A percentile compares a stretch with the other conserved stretches of the same genome.
Evolutionary conservation across 2,329 filamentous ascomycete genomes (phyloP).

Genomic region (Pseudopithomyces chartarum): DNA sequence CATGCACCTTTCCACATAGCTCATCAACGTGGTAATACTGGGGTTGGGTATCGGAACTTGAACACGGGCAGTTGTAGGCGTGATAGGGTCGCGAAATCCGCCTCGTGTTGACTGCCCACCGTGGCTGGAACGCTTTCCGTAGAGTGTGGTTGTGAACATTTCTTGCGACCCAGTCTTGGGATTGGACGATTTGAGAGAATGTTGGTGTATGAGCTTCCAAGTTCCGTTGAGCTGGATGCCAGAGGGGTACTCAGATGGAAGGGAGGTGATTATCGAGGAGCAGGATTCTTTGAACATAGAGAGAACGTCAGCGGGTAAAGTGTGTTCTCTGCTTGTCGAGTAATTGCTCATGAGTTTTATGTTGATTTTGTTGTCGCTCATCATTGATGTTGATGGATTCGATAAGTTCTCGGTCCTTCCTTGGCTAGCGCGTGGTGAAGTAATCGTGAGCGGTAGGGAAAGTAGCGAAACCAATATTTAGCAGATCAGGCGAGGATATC

Average conservation of each 20-base stretch:
- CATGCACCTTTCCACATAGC: not conserved
- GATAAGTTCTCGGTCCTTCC: too few species aligned
- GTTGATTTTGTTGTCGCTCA: not conserved
- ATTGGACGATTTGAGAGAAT: not conserved
- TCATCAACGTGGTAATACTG: not conserved
- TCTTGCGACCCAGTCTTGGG: not conserved
- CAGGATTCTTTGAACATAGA: not conserved
- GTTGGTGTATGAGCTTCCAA: not conserved
- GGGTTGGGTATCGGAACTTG: not conserved
- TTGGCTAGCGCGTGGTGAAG: too few species aligned
- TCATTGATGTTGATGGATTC: too few species aligned
- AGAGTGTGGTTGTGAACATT: not conserved
- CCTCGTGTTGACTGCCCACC: constrained; percentile 10
- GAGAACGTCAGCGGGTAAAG: not conserved
- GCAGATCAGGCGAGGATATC: too few species aligned
- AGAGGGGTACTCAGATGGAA: not conserved
- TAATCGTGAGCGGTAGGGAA: too few species aligned
- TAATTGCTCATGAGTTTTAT: not conserved
- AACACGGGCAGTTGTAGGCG: not conserved
- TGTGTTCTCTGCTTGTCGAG: not conserved
- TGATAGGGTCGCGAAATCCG: not conserved
- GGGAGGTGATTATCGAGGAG: not conserved
- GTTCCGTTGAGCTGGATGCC: not conserved
- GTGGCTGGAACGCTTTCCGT: constrained; percentile 3
- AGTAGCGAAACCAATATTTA: too few species aligned